Conservation (phyloP, 176 grass and related monocot genomes). For the Rhipidocladum racemiflorum region DNA sequence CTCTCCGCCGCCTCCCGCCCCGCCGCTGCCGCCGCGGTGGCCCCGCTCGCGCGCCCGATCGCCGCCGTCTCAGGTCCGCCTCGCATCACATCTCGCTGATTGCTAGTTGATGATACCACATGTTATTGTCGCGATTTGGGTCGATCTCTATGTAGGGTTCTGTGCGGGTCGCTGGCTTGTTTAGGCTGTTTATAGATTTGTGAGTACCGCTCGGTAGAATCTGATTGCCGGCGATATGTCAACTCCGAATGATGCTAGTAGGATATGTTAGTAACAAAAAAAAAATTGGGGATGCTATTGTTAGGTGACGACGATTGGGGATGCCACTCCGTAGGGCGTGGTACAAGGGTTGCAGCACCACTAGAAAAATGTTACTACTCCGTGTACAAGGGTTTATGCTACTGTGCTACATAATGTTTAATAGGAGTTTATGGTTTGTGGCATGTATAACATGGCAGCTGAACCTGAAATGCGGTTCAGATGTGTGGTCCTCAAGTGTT, state of each 20-base stretch:
- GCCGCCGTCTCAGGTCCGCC: constrained; percentile 42
- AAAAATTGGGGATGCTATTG: not conserved
- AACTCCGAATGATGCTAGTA: not conserved
- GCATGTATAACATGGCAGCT: not conserved
- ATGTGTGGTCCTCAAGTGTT: constrained; percentile 11
- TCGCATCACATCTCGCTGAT: constrained; percentile 5
- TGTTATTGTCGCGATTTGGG: not conserved
- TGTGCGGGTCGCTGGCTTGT: not conserved
- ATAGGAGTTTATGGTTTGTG: not conserved
- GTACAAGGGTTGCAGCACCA: not conserved
- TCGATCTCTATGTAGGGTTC: not conserved
- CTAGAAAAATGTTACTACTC: not conserved
- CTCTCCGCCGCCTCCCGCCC: constrained; percentile 34
- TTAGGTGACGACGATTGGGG: not conserved
- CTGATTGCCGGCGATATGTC: not conserved
- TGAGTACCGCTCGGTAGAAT: not conserved
- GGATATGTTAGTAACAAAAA: not conserved
- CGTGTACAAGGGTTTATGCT: not conserved
- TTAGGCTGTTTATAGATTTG: constrained; percentile 9
- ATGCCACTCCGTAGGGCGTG: not conserved
- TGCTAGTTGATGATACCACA: not conserved
- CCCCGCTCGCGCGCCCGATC: constrained; percentile 33
- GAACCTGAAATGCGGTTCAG: not conserved
- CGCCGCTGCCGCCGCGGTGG: not conserved
- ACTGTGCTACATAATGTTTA: not conserved